A percentile compares a stretch with the other conserved stretches of the same genome.
Conservation (phyloP, 148 eudicot genomes). For the Rhododendron vialii region DNA sequence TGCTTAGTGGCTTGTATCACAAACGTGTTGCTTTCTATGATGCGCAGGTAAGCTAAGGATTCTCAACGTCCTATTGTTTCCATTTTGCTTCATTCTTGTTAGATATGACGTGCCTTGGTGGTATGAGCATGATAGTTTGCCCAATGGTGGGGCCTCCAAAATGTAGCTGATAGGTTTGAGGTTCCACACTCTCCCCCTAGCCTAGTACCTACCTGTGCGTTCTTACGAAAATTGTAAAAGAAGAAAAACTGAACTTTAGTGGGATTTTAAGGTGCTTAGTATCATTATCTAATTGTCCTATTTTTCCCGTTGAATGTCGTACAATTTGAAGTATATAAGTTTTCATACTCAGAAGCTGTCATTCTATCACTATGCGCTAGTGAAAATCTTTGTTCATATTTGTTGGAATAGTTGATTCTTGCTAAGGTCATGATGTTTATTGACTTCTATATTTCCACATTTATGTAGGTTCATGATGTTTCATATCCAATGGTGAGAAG, state of each 20-base stretch:
- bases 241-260: not conserved
- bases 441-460: not conserved
- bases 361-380: not conserved
- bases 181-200: not conserved
- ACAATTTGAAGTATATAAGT: not conserved
- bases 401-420: not conserved
- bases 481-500: constrained; percentile 53
- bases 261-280: not conserved
- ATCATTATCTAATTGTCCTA: not conserved
- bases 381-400: not conserved
- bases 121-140: not conserved
- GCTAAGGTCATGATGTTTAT: not conserved
- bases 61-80: not conserved
- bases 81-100: not conserved
- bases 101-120: not conserved
- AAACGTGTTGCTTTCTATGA: constrained; percentile 67
- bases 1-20: constrained; percentile 74
- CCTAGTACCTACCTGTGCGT: not conserved
- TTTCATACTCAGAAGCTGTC: not conserved
- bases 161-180: not conserved
- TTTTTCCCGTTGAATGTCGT: not conserved
- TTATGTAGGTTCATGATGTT: constrained; percentile 58
- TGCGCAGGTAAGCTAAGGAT: constrained; percentile 51
- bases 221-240: not conserved
- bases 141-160: not conserved